These are phyloP conservation scores for Lentinula lateritia DNA, from an alignment of 768 basidiomycete genomes.

Conservation along the genomic window DNA sequence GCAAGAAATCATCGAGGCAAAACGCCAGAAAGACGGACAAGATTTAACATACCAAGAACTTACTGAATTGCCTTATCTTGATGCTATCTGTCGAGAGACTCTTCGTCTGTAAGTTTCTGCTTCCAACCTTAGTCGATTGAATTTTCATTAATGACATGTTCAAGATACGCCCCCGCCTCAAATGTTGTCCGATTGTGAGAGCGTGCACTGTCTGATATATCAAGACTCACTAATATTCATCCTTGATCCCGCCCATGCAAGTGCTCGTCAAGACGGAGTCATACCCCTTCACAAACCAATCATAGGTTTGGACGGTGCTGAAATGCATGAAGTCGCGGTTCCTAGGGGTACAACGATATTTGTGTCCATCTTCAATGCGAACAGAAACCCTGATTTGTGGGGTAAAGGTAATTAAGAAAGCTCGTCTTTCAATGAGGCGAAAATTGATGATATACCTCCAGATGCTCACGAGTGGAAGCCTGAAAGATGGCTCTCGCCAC, in stretches of 20 bases:
- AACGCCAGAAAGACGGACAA: conserved; percentile 12
- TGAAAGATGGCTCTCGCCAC: conserved; percentile 34
- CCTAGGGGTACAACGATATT: conserved; percentile 21
- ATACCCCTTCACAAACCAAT: conserved; percentile 31
- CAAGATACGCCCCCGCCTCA: conserved; percentile 22
- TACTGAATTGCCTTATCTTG: conserved; percentile 28
- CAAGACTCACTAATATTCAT: conserved; percentile 12
- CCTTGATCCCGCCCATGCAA: conserved; percentile 7
- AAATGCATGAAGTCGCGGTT: conserved; percentile 18
- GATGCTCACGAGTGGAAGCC: conserved; percentile 42
- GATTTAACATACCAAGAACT: conserved; percentile 32
- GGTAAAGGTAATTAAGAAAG: conserved; percentile 15
- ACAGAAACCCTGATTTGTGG: conserved; percentile 32
- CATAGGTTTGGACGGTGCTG: conserved; percentile 20
- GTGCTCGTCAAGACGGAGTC: conserved; percentile 23
- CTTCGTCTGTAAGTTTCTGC: conserved; percentile 25
- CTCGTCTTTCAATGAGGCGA: neutral
- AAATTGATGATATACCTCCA: neutral
- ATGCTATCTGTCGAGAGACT: conserved; percentile 35
- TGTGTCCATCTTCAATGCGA: conserved; percentile 23
- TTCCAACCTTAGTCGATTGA: neutral
- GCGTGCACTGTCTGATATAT: neutral
- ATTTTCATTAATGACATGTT: neutral
- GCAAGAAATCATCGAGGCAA: conserved; percentile 25
- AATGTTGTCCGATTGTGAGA: conserved; percentile 18